Conservation (phyloP, 164 flowering plant species). For the Vitis rotundifolia region DNA sequence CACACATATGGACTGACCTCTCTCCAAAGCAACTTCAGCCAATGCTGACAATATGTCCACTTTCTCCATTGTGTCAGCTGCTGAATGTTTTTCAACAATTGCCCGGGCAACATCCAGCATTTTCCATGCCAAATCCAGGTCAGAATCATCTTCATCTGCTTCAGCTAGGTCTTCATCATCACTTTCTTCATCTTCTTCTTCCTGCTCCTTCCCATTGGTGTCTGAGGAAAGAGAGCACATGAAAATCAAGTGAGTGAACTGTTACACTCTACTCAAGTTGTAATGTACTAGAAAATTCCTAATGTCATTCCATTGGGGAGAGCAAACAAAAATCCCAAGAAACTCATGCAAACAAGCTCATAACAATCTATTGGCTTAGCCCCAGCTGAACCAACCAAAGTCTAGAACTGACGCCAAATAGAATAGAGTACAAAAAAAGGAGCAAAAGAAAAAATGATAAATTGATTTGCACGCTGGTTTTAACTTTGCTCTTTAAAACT, state of each 20-base stretch:
- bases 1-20: slow-evolving; percentile 53
- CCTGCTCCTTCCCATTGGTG: slow-evolving; percentile 39
- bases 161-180: slow-evolving; percentile 70
- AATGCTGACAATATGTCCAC: slow-evolving; percentile 87
- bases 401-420: no score
- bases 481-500: no score
- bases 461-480: no score
- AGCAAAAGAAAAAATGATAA: no score
- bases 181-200: slow-evolving; percentile 55
- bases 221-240: slow-evolving; percentile 10
- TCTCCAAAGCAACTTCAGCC: slow-evolving; percentile 92
- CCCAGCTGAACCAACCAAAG: no score
- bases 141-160: slow-evolving; percentile 93
- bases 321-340: no score
- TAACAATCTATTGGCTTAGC: no score
- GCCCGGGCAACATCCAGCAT: slow-evolving; percentile 96
- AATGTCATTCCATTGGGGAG: no score
- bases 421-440: no score
- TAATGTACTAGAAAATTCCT: no score
- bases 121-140: slow-evolving; percentile 96
- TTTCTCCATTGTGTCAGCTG: slow-evolving; percentile 73
- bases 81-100: slow-evolving; percentile 72
- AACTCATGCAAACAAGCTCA: no score
- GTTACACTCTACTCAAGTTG: no score
- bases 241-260: neutral